Evolutionary conservation across 768 basidiomycete species (phyloP).

Genomic region (Paxillus ammoniavirescens): DNA sequence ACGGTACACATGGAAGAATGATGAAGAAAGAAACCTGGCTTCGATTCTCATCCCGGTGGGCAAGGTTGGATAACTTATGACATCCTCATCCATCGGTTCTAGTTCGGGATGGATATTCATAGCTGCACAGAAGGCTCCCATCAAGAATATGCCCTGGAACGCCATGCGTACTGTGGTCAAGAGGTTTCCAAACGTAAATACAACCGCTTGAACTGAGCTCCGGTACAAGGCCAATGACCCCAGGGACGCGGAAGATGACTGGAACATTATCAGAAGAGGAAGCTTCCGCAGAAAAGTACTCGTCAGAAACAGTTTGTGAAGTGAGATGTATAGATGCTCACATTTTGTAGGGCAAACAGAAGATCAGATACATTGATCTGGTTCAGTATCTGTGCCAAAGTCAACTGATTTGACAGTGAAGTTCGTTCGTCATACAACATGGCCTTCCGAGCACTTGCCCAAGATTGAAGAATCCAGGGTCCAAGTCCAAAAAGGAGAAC

Average conservation of each 20-base stretch:
- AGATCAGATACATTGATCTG: conserved; percentile 65
- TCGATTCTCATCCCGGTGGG: conserved; percentile 67
- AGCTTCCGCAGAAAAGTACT: conserved; percentile 43
- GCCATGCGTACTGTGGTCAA: conserved; percentile 65
- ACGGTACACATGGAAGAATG: conserved; percentile 3
- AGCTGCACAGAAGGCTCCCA: conserved; percentile 83
- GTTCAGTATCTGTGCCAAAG: conserved; percentile 46
- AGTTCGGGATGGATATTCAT: conserved; percentile 67
- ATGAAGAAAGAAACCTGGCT: conserved; percentile 50
- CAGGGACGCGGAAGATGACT: conserved; percentile 70
- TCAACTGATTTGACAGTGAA: conserved; percentile 35
- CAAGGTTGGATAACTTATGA: conserved; percentile 44
- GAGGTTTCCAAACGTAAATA: conserved; percentile 63
- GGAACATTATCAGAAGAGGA: conserved; percentile 69
- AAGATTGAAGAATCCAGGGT: conserved; percentile 80
- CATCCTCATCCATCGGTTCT: conserved; percentile 56
- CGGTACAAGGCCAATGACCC: conserved; percentile 84
- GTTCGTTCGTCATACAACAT: conserved; percentile 56
- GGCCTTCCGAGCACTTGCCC: conserved; percentile 63
- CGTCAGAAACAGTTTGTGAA: conserved; percentile 11
- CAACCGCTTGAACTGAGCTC: conserved; percentile 68
- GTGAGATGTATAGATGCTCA: conserved; percentile 34
- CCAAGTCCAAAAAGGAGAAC: conserved; percentile 79
- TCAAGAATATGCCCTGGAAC: conserved; percentile 84
- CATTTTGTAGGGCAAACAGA: conserved; percentile 67